Evolutionary conservation across 495 filamentous ascomycete genomes (phyloP), one percentile per base, ranked within the genome.

Genomic region (Monascus purpureus): DNA sequence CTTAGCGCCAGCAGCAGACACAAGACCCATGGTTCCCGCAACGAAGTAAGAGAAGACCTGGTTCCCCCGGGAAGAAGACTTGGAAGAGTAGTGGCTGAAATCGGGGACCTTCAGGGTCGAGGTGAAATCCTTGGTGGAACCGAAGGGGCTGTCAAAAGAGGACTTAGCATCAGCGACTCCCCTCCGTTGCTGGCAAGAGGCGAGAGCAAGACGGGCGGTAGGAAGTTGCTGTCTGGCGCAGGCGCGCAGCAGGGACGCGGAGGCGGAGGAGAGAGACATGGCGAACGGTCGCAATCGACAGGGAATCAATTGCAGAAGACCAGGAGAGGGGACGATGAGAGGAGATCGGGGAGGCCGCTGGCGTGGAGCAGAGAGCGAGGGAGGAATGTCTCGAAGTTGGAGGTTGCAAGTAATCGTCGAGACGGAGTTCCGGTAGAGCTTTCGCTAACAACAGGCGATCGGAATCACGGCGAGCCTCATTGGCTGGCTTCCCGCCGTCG

Each of bases 41-140:
- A 95, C 90, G 64, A 96, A 99, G 72, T 99, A 99, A 45, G 72
- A 72, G 63, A 93, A 93, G 44, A 93, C 68, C 63, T 81, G 75
- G 62, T 94, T 93, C 37, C 63, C 58, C 48, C 65, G 70, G 35
- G 72, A 52, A 33, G 59, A 50, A 39, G 57, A 63, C 52, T 74
- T 77, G 57, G 70, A 73, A 64, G 72, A 63, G 65, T 99, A 99
- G 53, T 88, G 79, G 54, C 68, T 67, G 60, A 93, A 99, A 61
- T 81, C 78, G 38, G 92, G 92, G 48, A 96, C 75, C 55, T 82
- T 81, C 51, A 67, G 62, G 36, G 77, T 77, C 25, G 63, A 60
- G 39, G 49, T 49, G 34, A 35, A 37, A 35, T 63, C 53, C 28
- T 48, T 42, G 37, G 59, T 42, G 43, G 35, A 49, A 31, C 49